Evolutionary conservation across 768 basidiomycete species (phyloP).

Genomic region (Tylopilus subfusipes): DNA sequence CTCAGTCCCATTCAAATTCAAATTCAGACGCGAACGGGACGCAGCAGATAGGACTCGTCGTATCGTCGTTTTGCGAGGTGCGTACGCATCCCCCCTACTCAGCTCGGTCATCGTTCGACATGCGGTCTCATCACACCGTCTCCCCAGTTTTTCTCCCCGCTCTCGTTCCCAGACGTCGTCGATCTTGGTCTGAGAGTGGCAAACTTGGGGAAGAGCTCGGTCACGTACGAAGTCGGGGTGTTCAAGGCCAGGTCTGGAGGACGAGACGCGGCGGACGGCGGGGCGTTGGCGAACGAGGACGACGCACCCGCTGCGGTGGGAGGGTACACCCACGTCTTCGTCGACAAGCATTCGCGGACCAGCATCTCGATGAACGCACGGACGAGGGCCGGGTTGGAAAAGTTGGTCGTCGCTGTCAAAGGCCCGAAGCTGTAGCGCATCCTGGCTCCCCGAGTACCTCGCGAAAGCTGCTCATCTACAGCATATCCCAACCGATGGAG

Average conservation of each 20-base stretch:
- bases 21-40: background rate
- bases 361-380: constrained; percentile 44
- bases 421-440: constrained; percentile 18
- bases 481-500: too few species aligned
- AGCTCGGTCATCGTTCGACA: too few species aligned
- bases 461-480: too few species aligned
- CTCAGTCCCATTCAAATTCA: constrained; percentile 27
- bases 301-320: constrained; percentile 41
- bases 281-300: constrained; percentile 11
- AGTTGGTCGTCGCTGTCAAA: background rate
- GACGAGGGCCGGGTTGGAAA: constrained; percentile 44
- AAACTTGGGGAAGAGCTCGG: constrained; percentile 70
- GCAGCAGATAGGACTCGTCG: constrained; percentile 67
- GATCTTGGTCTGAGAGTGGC: constrained; percentile 68
- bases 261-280: background rate
- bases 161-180: constrained; percentile 70
- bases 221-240: constrained; percentile 76
- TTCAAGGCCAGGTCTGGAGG: constrained; percentile 40
- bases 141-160: constrained; percentile 65
- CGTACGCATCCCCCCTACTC: background rate
- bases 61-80: constrained; percentile 72
- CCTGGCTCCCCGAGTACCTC: too few species aligned
- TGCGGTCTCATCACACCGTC: background rate
- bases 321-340: constrained; percentile 83
- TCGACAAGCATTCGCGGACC: constrained; percentile 56